phyloP scores from a whole-genome alignment of 1,139 yeast species.

The Saccharomycopsis phalli region DNA sequence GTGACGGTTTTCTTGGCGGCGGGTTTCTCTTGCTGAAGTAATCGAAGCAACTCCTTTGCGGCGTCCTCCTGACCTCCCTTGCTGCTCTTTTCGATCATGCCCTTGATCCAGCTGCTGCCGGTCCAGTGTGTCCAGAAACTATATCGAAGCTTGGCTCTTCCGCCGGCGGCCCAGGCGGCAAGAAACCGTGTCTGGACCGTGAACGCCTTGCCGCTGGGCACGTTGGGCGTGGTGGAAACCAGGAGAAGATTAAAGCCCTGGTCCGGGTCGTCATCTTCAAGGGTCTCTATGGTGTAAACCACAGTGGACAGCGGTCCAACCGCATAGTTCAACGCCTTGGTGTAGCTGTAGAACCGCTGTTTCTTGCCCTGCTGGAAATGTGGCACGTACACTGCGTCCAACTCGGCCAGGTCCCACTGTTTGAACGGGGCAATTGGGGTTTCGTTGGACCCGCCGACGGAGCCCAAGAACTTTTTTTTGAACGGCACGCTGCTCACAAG shows the following conservation, averaged over 20 bases:
- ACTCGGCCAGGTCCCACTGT: slow-evolving; percentile 1
- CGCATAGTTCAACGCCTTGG: slow-evolving; percentile 71
- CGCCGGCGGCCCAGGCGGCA: slow-evolving; percentile 70
- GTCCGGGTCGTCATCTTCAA: slow-evolving; percentile 54
- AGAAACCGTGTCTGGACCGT: slow-evolving; percentile 58
- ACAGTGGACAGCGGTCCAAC: slow-evolving; percentile 92
- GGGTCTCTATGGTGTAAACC: slow-evolving; percentile 64
- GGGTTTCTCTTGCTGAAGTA: slow-evolving; percentile 2
- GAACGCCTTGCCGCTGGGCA: slow-evolving; percentile 84
- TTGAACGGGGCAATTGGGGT: slow-evolving; percentile 23
- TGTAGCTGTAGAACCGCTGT: slow-evolving; percentile 55
- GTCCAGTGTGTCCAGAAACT: slow-evolving; percentile 76
- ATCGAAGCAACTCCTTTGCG: slow-evolving; percentile 5
- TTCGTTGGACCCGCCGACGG: slow-evolving; percentile 66
- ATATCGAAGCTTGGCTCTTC: slow-evolving; percentile 53
- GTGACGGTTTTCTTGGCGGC: slow-evolving; percentile 3
- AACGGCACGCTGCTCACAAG: slow-evolving; percentile 68
- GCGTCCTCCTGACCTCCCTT: slow-evolving; percentile 82
- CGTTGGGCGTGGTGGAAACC: slow-evolving; percentile 80
- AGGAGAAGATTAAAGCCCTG: slow-evolving; percentile 53
- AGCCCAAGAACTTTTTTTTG: slow-evolving; percentile 41
- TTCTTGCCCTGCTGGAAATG: slow-evolving; percentile 29
- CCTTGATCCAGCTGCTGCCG: slow-evolving; percentile 88
- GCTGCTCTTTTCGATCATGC: slow-evolving; percentile 86
- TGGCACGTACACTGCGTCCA: slow-evolving; percentile 36